Conservation (phyloP, 768 basidiomycete genomes). For the Trametes coccinea region DNA sequence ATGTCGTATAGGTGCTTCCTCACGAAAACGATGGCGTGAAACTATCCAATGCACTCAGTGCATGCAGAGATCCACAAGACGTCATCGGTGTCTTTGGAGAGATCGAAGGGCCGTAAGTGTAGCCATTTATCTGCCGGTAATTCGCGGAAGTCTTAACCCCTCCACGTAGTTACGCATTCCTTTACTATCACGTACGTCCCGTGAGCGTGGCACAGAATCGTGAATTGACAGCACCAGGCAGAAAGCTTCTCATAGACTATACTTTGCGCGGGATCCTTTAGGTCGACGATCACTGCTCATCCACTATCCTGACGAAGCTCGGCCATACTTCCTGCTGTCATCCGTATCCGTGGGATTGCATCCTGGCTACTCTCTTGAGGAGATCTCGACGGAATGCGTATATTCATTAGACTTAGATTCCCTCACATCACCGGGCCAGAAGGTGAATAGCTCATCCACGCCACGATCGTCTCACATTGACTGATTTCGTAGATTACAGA, state of each 20-base stretch:
- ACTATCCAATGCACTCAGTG: constrained; percentile 40
- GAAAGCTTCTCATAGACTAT: constrained; percentile 52
- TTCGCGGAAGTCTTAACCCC: background rate
- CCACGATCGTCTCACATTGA: background rate
- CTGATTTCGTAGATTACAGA: background rate
- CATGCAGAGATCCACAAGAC: constrained; percentile 34
- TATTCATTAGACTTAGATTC: constrained; percentile 50
- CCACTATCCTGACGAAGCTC: constrained; percentile 50
- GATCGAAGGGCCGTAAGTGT: constrained; percentile 81
- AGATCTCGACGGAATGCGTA: constrained; percentile 59
- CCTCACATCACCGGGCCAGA: constrained; percentile 23
- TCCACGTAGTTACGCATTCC: constrained; percentile 70
- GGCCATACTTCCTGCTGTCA: constrained; percentile 59
- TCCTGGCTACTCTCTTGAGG: constrained; percentile 53
- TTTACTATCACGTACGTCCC: constrained; percentile 69
- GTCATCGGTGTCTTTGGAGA: constrained; percentile 53
- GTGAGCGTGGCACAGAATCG: background rate
- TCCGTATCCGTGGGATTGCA: constrained; percentile 62
- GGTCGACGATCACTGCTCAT: constrained; percentile 84
- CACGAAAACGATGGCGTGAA: constrained; percentile 75
- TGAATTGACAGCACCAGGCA: constrained; percentile 2
- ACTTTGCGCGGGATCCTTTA: constrained; percentile 80
- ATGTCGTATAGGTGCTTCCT: constrained; percentile 44
- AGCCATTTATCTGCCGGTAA: background rate
- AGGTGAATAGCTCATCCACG: constrained; percentile 24